Percentiles rank a stretch among this genome's conserved stretches.
Evolutionary conservation across 208 protist genomes (phyloP).

Genomic region (Acanthamoeba castellanii): DNA sequence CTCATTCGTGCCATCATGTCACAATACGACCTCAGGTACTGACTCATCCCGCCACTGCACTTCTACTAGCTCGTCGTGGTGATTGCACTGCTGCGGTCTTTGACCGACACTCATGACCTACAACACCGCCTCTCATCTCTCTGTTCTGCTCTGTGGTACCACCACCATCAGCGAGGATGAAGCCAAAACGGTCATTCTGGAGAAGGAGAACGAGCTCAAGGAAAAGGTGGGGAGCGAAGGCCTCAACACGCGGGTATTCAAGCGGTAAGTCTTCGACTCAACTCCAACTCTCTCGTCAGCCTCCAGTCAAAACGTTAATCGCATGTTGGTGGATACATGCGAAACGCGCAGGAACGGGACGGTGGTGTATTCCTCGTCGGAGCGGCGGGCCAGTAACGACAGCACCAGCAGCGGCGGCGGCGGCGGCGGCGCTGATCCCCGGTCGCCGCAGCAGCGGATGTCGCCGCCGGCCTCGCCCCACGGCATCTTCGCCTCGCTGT

Average conservation of each 20-base stretch:
- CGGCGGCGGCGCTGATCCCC: not conserved
- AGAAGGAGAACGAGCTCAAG: slow-evolving; percentile 63
- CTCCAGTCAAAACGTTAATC: no score
- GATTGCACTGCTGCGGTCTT: not conserved
- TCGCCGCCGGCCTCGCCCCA: slow-evolving; percentile 26
- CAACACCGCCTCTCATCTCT: not conserved
- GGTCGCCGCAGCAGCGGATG: slow-evolving; percentile 4
- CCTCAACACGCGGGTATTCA: slow-evolving; percentile 15
- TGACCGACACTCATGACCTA: no score
- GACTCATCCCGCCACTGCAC: not conserved
- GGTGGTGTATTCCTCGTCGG: not conserved
- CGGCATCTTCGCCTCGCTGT: not conserved
- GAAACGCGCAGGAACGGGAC: not conserved
- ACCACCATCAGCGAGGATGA: not conserved
- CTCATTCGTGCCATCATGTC: slow-evolving; percentile 19
- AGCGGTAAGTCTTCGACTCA: not conserved
- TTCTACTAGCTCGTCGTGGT: not conserved
- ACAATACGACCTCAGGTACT: slow-evolving; percentile 45
- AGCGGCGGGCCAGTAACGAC: not conserved
- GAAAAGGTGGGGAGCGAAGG: slow-evolving; percentile 32
- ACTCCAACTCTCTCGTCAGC: not conserved
- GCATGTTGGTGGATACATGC: no score
- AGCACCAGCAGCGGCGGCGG: not conserved
- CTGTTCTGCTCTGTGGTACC: not conserved
- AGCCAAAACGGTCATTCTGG: slow-evolving; percentile 11